A percentile compares a stretch with the other conserved stretches of the same genome.
Conservation (phyloP, 78 protist species). For the Dictyostelium capitatum region DNA sequence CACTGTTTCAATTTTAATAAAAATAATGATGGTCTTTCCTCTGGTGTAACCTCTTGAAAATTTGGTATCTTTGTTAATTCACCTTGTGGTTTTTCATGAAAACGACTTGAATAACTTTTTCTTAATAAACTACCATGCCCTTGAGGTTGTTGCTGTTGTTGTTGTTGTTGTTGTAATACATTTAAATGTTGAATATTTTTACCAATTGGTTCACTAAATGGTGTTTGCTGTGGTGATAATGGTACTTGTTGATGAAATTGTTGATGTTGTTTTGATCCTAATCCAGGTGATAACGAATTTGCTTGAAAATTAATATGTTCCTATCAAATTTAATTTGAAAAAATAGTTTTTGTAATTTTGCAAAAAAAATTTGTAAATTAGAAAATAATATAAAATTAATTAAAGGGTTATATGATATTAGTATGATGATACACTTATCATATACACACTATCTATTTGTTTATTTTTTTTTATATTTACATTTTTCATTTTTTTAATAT, state of each 20-base stretch:
- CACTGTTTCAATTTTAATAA: slow-evolving; percentile 89
- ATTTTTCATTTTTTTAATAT: background rate
- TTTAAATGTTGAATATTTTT: background rate
- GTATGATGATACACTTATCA: too few relatives aligned
- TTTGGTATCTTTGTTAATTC: slow-evolving; percentile 59
- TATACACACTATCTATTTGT: too few relatives aligned
- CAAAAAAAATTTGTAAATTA: too few relatives aligned
- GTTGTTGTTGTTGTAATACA: background rate
- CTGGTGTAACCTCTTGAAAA: slow-evolving; percentile 73
- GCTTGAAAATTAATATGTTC: background rate
- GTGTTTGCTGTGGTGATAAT: slow-evolving; percentile 37
- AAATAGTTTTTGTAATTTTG: background rate
- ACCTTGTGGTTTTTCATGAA: slow-evolving; percentile 65
- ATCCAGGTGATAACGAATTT: background rate
- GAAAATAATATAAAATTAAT: background rate
- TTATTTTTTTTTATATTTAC: background rate
- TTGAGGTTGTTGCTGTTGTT: background rate
- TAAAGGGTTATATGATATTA: background rate
- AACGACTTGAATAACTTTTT: slow-evolving; percentile 62
- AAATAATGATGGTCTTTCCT: slow-evolving; percentile 90
- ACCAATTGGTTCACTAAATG: slow-evolving; percentile 6
- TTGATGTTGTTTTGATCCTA: background rate
- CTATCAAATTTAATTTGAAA: background rate
- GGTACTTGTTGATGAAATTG: slow-evolving; percentile 31
- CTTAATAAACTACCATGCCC: slow-evolving; percentile 25